Base-by-base conservation (phyloP, 169 alveolate species). In the Cryptosporidium ryanae region DNA sequence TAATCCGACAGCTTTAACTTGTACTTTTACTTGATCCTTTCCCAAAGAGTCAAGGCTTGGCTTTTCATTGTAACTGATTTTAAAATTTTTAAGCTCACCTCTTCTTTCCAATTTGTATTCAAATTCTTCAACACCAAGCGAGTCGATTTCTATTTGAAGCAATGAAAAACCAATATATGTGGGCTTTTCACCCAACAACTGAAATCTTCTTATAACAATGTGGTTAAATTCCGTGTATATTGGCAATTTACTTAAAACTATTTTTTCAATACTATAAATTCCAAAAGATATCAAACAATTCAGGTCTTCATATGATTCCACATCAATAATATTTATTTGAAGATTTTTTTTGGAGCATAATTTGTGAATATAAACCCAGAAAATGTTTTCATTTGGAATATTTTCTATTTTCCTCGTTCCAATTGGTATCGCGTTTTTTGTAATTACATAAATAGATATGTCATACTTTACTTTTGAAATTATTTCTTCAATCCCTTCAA, bases 1-100 rank as follows among this genome's bases (percentile, higher is more conserved):
- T 61, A 93, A 82, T 38, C 95, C 95, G 15, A 93, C 91, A 15
- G 94, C 93, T 10, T 92, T 92, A 27, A 93, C 91, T 27, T 94
- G 94, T 34, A 93, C 54, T 65, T 91, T 92, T 29, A 66, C 90
- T 57, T 65, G 90, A 29, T 65, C 61, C 3, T 82, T 38, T 23
- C 21, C 25, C 17, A 76, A 43, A 18, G 43, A 17, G 29, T 49
- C n/a, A 54, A 43, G 12, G 13, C 38, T n/a, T 29, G 29, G 25
- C 27, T 15, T 44, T 21, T 76, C 70, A 12, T 38, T 21, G 34
- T 76, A 76, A 21, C 59, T 21, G 10, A 55, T 31, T 61, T 76
- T 43, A 18, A 76, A 76, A 27, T 76, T 76, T 44, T 61, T 76
- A 13, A 76, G 87, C 25, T 76, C 71, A n/a, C 87, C 87, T 61